These are phyloP conservation scores for Aquilaria sinensis DNA, from an alignment of 345 rosid genomes.

Conservation along the genomic window DNA sequence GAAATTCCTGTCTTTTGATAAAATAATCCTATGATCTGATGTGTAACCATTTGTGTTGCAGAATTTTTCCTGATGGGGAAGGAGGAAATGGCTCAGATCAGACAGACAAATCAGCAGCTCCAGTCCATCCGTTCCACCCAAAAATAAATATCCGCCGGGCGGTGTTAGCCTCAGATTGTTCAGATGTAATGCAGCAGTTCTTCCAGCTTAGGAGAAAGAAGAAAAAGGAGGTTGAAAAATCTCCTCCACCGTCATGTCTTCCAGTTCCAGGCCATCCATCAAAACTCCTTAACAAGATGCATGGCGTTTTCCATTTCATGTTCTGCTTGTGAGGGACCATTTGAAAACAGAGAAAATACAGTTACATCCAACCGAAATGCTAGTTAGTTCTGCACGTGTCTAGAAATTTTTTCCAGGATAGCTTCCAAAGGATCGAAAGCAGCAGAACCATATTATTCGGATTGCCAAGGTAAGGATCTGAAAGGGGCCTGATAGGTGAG, in stretches of 20 bases:
- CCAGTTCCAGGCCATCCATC: slow-evolving; percentile 52
- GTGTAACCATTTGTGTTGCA: slow-evolving; percentile 22
- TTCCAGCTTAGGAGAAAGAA: slow-evolving; percentile 88
- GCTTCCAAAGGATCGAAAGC: too few relatives aligned
- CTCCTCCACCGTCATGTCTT: slow-evolving; percentile 40
- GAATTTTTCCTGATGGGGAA: slow-evolving; percentile 60
- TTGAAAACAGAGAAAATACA: neutral
- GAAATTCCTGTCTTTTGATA: too few relatives aligned
- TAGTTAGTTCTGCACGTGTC: too few relatives aligned
- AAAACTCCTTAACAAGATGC: slow-evolving; percentile 72
- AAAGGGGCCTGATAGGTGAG: too few relatives aligned
- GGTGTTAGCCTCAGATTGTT: slow-evolving; percentile 73
- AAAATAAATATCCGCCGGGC: slow-evolving; percentile 80
- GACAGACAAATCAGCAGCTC: slow-evolving; percentile 65
- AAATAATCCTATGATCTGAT: neutral
- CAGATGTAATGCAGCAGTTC: slow-evolving; percentile 82
- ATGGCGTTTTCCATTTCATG: slow-evolving; percentile 52
- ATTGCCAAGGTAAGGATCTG: too few relatives aligned
- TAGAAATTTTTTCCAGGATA: too few relatives aligned
- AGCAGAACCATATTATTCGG: too few relatives aligned
- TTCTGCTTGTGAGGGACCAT: slow-evolving; percentile 48
- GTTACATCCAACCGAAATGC: too few relatives aligned
- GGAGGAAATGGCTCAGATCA: slow-evolving; percentile 33
- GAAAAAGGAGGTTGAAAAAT: slow-evolving; percentile 43
- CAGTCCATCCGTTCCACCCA: slow-evolving; percentile 91